Base-by-base conservation (phyloP, 1,139 yeast species). In the Ashbya aceris region DNA sequence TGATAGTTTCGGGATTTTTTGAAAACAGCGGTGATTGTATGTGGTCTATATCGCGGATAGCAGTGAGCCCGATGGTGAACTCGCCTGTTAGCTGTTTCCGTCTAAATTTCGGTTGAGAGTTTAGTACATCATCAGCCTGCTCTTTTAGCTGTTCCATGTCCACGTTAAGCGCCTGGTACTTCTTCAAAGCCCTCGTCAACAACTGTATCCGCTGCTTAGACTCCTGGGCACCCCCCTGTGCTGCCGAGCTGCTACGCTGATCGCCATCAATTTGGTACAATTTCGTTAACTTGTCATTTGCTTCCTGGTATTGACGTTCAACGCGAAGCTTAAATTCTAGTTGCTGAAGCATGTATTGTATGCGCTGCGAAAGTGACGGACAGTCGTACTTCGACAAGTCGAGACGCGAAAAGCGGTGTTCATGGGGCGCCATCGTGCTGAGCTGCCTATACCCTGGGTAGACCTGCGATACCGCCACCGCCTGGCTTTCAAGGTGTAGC, bases 331-430 rank as follows among this genome's bases (percentile, higher is more conserved):
- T 91, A 64, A 89, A 87, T 59, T 87, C 96, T 44, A 91, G 70
- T 61, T 87, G 95, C 64, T 87, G 96, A 44, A 91, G 72, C 97
- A 91, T 89, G 55, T 84, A 81, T 62, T 86, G 96, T 55, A 91
- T 91, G 50, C 93, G 77, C 55, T 91, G 96, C n/a, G 96, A 96
- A 53, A 91, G 68, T 1, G 95, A 84, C 1, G 96, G 96, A 53
- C 96, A 85, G 55, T 91, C 96, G 59, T 86, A 87, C 55, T 87
- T 87, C 60, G 86, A 74, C 47, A 91, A 69, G 61, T 91, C 98
- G 53, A 89, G 67, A 30, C 85, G 70, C 0, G 89, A 76, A 40
- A 52, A 67, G 7, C 52, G 49, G 38, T 56, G 58, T 33, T 60
- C 64, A 28, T 58, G 52, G 2, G 61, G 58, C 7, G 58, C 50